A percentile compares a stretch with the other conserved stretches of the same genome.
Conservation (phyloP, 177 flowering plant species). For the Tripterygium wilfordii region DNA sequence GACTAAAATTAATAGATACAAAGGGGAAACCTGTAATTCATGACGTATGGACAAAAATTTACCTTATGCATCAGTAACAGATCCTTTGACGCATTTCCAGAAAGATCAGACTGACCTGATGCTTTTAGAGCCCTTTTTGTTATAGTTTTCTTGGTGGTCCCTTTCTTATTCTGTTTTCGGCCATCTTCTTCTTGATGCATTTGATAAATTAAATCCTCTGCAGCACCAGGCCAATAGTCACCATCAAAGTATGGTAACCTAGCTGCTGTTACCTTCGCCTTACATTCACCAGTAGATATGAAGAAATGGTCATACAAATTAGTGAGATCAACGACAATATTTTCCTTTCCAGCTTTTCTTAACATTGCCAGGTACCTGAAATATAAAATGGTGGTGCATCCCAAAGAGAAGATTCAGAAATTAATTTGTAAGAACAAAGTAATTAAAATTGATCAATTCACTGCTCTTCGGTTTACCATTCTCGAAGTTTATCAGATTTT, state of each 20-base stretch:
- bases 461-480: conserved; percentile 43
- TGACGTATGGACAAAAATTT: neutral
- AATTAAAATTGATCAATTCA: no score
- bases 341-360: conserved; percentile 38
- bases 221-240: conserved; percentile 50
- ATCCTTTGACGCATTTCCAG: conserved; percentile 25
- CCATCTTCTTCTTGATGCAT: no score
- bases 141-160: conserved; percentile 15
- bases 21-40: neutral
- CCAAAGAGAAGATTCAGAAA: no score
- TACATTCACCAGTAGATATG: conserved; percentile 20
- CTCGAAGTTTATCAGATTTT: conserved; percentile 44
- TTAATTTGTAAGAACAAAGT: no score
- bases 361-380: conserved; percentile 55
- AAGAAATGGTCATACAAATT: conserved; percentile 54
- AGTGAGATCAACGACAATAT: conserved; percentile 30
- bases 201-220: conserved; percentile 34
- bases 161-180: conserved; percentile 20
- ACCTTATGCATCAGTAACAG: conserved; percentile 46
- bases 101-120: conserved; percentile 27
- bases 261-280: conserved; percentile 44
- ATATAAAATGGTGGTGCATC: no score
- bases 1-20: neutral
- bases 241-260: conserved; percentile 73
- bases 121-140: conserved; percentile 30